Evolutionary conservation across 176 grass and related monocot genomes (phyloP), one percentile per base, ranked within the genome.

Genomic region (Ananas comosus): DNA sequence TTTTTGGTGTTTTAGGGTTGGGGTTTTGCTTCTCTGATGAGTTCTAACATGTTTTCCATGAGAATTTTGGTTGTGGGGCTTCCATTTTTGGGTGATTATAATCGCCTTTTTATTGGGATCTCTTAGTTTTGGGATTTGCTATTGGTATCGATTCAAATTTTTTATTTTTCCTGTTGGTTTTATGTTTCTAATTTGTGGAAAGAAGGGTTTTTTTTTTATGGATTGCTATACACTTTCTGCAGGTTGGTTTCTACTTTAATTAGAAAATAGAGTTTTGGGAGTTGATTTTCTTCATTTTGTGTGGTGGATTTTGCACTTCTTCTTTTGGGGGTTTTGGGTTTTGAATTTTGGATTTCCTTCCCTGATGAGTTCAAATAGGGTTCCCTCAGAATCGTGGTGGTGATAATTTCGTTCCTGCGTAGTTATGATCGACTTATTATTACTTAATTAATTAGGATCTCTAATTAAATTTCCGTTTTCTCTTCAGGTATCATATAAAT

Each of bases 1-100:
- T 1, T 57, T 21, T 59, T 21, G n/a, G n/a, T 5, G 1, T 61
- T 61, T 61, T 19, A 42, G 33, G 33, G 13, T 18, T 22, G 9
- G 5, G n/a, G 56, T n/a, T 61, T 22, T 61, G 56, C 13, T 61
- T 61, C 56, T 61, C 21, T 61, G 56, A 61, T 61, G 56, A 61
- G 21, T 61, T 42, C 5, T 42, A 42, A 7, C 33, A 42, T 42
- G 33, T 42, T 42, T 42, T 42, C 33, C 33, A 42, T 9, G 56
- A 10, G 56, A 19, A 61, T 18, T 9, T 17, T 61, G 21, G 8
- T 16, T 2, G 56, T 22, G 56, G 21, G 21, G 21, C 10, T 22
- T 61, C 8, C 6, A 22, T 10, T 61, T n/a, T 19, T 61, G 13
- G 16, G 13, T 61, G 22, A 16, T 61, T 17, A 61, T 61, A n/a